Percentiles rank a stretch among this genome's conserved stretches.
These are phyloP conservation scores for Cutaneotrichosporon sp. DNA, from an alignment of 1,284 basidiomycete species.

Conservation along the genomic window DNA sequence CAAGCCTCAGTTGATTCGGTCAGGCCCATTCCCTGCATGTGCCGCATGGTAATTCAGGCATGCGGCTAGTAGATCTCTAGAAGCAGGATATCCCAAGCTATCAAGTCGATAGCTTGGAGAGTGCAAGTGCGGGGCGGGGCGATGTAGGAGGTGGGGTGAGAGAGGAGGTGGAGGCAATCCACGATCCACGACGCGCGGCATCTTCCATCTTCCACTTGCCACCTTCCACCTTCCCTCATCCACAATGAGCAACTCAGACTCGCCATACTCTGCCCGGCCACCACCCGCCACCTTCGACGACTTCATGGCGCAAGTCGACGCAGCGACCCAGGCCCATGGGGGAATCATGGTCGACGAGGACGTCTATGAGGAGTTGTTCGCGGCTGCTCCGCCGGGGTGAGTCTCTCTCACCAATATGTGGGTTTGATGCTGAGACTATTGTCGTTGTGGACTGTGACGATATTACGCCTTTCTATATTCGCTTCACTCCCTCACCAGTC, in stretches of 20 bases:
- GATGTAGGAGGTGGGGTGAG: neutral
- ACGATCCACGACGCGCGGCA: neutral
- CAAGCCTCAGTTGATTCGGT: too few species aligned
- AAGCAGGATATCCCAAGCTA: too few species aligned
- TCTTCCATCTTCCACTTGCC: neutral
- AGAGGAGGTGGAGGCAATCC: neutral
- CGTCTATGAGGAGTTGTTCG: conserved; percentile 30
- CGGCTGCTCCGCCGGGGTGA: conserved; percentile 13
- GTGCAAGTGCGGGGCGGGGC: neutral
- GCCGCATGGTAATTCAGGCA: too few species aligned
- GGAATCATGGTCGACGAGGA: conserved; percentile 27
- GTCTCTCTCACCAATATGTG: neutral
- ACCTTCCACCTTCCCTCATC: too few species aligned
- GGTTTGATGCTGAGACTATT: too few species aligned
- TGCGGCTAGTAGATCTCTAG: too few species aligned
- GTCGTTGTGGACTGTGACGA: too few species aligned
- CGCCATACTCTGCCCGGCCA: conserved; percentile 15
- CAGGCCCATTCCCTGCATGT: too few species aligned
- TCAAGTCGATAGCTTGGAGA: too few species aligned
- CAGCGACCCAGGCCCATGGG: conserved; percentile 9
- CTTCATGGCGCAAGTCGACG: conserved; percentile 21
- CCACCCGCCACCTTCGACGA: conserved; percentile 20
- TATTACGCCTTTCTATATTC: too few species aligned
- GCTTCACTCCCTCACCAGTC: neutral
- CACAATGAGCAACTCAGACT: conserved; percentile 1